Evolutionary conservation across 345 rosid genomes (phyloP).

Genomic region (Rubroshorea leprosula): DNA sequence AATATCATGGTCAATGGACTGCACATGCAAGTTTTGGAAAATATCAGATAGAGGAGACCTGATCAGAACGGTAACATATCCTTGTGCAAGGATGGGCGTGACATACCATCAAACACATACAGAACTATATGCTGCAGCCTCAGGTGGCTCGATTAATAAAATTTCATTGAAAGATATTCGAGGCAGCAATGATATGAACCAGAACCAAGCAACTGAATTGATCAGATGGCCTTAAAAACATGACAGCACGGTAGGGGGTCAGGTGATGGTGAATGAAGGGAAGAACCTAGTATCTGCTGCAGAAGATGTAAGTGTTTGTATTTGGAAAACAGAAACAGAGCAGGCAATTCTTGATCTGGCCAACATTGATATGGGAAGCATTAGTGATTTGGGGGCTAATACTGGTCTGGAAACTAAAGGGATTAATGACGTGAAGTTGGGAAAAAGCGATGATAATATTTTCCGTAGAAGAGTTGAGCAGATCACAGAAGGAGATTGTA

Average conservation of each 20-base stretch:
- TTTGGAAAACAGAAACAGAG: constrained; percentile 30
- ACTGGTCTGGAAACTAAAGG: constrained; percentile 10
- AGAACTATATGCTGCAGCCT: constrained; percentile 36
- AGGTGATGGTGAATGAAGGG: constrained; percentile 23
- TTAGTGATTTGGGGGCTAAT: constrained; percentile 29
- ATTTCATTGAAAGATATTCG: constrained; percentile 15
- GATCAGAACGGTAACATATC: constrained; percentile 21
- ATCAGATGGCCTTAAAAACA: constrained; percentile 24
- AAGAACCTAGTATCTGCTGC: constrained; percentile 37
- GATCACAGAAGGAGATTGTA: constrained; percentile 12
- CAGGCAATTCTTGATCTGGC: constrained; percentile 19
- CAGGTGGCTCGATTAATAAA: constrained; percentile 33
- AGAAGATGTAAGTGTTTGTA: constrained; percentile 34
- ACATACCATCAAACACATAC: constrained; percentile 23
- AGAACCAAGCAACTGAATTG: not conserved
- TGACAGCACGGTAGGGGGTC: constrained; percentile 20
- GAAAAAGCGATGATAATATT: not conserved
- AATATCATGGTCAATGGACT: constrained; percentile 36
- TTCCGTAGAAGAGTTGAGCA: constrained; percentile 14
- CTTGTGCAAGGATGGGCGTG: constrained; percentile 27
- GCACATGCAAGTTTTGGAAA: constrained; percentile 36
- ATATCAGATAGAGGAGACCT: constrained; percentile 21
- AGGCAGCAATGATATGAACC: constrained; percentile 7
- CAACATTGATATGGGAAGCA: constrained; percentile 13
- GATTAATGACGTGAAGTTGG: not conserved